Evolutionary conservation across 768 basidiomycete genomes (phyloP), one percentile per base, ranked within the genome.

Genomic region (Termitomyces sp.): DNA sequence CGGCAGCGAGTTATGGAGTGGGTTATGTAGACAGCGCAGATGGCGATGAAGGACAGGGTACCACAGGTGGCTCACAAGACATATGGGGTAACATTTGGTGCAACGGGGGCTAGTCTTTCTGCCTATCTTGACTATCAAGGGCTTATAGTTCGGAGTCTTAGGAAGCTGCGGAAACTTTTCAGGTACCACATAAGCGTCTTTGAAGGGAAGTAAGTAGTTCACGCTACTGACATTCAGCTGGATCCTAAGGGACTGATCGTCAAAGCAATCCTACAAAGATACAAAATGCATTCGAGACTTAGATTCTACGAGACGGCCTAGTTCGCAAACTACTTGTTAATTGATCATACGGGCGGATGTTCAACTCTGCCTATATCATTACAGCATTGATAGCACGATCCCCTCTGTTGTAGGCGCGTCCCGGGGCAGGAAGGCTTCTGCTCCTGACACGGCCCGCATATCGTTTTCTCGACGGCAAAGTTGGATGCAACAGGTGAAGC

Each of bases 21-120:
- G 90, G 90, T 0, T 91, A 79, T 64, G 73, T 90, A 13, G 90
- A 93, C 65, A 73, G 75, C 29, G 75, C 71, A 7, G 70, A 75
- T 37, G 83, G 82, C 0, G 74, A 72, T 37, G 61, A 78, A 47
- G 77, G 77, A 0, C 67, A 69, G 4, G 89, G 89, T 2, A 53
- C 64, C 14, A 80, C 84, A 0, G 86, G 86, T 0, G 67, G 55
- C 6, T 74, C 81, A 26, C 82, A 86, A 66, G 90, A 92, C 68
- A 68, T 64, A 53, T 92, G 76, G 75, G 90, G 90, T 27, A 88
- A 89, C 63, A 80, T 90, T 27, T 92, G 87, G 86, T 93, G 90
- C 70, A 86, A 83, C 62, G 64, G 68, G 20, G 48, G 47, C 47
- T 59, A 46, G 42, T 32, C 7, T n/a, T 12, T 10, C 44, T n/a